A percentile compares a stretch with the other conserved stretches of the same genome.
Conservation (phyloP, 2,329 filamentous ascomycete species). For the Alternaria sp. region DNA sequence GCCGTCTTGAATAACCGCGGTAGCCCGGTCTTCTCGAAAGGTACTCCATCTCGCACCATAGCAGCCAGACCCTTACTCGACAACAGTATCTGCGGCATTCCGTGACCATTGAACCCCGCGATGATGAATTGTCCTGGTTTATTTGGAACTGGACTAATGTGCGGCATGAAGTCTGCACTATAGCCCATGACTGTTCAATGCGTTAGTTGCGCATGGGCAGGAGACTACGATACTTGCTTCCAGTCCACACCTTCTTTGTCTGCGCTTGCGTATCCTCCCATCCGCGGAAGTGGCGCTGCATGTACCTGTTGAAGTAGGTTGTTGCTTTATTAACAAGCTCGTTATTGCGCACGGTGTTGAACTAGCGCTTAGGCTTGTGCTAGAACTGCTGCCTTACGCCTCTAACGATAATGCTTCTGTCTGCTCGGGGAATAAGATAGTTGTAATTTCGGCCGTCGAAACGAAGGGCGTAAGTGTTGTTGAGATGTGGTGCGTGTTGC, state of each 20-base stretch:
- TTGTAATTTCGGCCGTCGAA: constrained; percentile 4
- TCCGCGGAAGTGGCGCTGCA: constrained; percentile 1
- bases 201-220: background rate
- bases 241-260: background rate
- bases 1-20: background rate
- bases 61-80: background rate
- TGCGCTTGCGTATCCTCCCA: background rate
- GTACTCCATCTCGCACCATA: background rate
- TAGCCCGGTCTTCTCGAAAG: background rate
- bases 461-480: constrained; percentile 1
- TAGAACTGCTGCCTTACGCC: background rate
- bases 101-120: background rate
- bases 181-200: background rate
- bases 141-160: background rate
- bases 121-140: background rate
- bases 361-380: constrained; percentile 1
- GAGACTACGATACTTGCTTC: background rate
- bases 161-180: background rate
- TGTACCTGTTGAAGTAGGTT: constrained; percentile 1
- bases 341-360: background rate
- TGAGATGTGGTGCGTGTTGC: background rate
- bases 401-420: constrained; percentile 5
- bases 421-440: background rate
- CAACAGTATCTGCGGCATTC: background rate
- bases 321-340: background rate